Evolutionary conservation across 148 eudicot species (phyloP).

Genomic region (Camellia sinensis): DNA sequence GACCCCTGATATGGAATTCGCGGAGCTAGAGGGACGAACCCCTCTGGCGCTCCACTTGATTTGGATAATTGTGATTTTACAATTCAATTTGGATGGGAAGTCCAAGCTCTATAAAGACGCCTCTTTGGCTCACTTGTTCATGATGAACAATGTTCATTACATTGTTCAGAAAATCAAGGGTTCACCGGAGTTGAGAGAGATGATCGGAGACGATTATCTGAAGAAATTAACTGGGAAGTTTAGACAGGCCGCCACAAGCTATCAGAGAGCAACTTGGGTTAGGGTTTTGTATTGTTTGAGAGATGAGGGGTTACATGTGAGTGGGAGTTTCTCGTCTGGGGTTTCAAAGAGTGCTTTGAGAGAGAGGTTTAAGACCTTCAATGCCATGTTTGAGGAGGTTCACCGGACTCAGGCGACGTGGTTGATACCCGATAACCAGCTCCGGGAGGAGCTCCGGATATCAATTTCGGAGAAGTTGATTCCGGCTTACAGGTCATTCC

Average conservation of each 20-base stretch:
- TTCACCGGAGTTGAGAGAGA: slow-evolving; percentile 59
- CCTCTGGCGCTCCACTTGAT: slow-evolving; percentile 77
- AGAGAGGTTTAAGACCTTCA: slow-evolving; percentile 77
- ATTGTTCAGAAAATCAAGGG: slow-evolving; percentile 72
- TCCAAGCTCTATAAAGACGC: slow-evolving; percentile 59
- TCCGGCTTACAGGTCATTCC: slow-evolving; percentile 78
- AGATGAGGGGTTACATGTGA: slow-evolving; percentile 83
- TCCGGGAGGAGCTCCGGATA: slow-evolving; percentile 73
- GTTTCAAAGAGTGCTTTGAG: slow-evolving; percentile 69
- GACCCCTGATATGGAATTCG: slow-evolving; percentile 57
- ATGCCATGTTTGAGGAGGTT: slow-evolving; percentile 80
- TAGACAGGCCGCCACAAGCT: slow-evolving; percentile 56
- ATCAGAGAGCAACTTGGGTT: slow-evolving; percentile 65
- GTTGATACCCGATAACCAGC: slow-evolving; percentile 72
- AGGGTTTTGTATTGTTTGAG: slow-evolving; percentile 71
- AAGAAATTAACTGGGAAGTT: slow-evolving; percentile 57
- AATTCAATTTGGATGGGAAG: slow-evolving; percentile 64
- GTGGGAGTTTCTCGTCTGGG: slow-evolving; percentile 67
- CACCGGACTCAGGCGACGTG: slow-evolving; percentile 71
- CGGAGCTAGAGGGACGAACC: slow-evolving; percentile 53
- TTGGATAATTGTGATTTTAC: slow-evolving; percentile 70
- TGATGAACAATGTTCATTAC: slow-evolving; percentile 86
- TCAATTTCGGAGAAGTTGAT: slow-evolving; percentile 71
- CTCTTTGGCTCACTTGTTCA: slow-evolving; percentile 65
- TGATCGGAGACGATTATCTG: slow-evolving; percentile 75